phyloP scores from a whole-genome alignment of 2,329 filamentous ascomycete species.

The Botrytis paeoniae region DNA sequence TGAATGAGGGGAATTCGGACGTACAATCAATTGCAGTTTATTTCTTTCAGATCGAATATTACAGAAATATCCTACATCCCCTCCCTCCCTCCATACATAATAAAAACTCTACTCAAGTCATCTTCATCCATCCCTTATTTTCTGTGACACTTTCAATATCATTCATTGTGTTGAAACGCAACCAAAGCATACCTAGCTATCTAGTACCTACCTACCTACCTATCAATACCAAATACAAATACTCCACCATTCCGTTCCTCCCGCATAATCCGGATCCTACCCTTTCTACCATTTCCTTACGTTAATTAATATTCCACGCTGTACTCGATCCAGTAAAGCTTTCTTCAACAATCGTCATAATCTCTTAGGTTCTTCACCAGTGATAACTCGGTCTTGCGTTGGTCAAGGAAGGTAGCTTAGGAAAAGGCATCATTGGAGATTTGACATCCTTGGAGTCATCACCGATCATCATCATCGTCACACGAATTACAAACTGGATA shows the following conservation, averaged over 20 bases:
- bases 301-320: not conserved
- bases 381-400: not conserved
- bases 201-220: not conserved
- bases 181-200: not conserved
- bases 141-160: not conserved
- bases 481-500: not conserved
- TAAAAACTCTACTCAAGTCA: not conserved
- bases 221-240: not conserved
- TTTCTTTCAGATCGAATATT: not conserved
- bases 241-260: not conserved
- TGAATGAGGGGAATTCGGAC: not conserved
- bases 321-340: not conserved
- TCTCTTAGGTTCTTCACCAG: not conserved
- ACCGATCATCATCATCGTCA: conserved; percentile 6
- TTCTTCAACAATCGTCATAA: not conserved
- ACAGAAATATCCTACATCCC: not conserved
- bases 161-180: not conserved
- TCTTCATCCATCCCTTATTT: not conserved
- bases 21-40: not conserved
- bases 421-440: not conserved
- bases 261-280: not conserved
- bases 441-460: not conserved
- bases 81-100: not conserved
- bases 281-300: not conserved
- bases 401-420: not conserved